Percentiles rank a stretch among this genome's conserved stretches.
Conservation (phyloP, 306 rosid genomes). For the Elaeagnus macrophylla region DNA sequence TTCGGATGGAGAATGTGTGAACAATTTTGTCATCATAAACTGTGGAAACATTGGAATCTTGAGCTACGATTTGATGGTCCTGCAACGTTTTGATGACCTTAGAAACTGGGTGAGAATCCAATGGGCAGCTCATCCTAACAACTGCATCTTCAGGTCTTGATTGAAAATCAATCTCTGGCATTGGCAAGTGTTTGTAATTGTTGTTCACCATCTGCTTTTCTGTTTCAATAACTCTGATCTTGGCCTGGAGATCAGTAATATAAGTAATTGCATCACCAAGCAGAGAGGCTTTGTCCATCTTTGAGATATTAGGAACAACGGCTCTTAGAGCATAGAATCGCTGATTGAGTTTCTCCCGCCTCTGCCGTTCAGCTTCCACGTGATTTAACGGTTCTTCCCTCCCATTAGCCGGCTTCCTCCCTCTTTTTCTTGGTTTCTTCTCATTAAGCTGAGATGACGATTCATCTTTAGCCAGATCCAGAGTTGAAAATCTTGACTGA, state of each 20-base stretch:
- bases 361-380: slow-evolving; percentile 88
- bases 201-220: slow-evolving; percentile 49
- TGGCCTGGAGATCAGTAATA: slow-evolving; percentile 78
- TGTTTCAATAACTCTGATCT: slow-evolving; percentile 66
- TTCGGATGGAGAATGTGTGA: slow-evolving; percentile 64
- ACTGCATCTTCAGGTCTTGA: slow-evolving; percentile 59
- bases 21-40: slow-evolving; percentile 39
- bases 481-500: slow-evolving; percentile 38
- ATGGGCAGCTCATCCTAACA: slow-evolving; percentile 58
- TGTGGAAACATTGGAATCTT: slow-evolving; percentile 43
- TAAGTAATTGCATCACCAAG: slow-evolving; percentile 84
- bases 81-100: slow-evolving; percentile 41
- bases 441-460: slow-evolving; percentile 55
- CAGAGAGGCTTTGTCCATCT: slow-evolving; percentile 92
- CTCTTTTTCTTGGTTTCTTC: slow-evolving; percentile 80
- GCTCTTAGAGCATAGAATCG: slow-evolving; percentile 81
- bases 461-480: slow-evolving; percentile 59
- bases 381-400: slow-evolving; percentile 90
- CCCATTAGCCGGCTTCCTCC: slow-evolving; percentile 90
- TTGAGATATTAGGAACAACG: slow-evolving; percentile 87
- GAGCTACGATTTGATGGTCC: slow-evolving; percentile 63
- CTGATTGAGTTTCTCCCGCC: slow-evolving; percentile 93
- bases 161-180: slow-evolving; percentile 71
- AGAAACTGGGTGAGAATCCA: slow-evolving; percentile 77
- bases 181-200: slow-evolving; percentile 26